These are phyloP conservation scores for Heimioporus retisporus DNA, from an alignment of 1,284 basidiomycete genomes.

Conservation along the genomic window DNA sequence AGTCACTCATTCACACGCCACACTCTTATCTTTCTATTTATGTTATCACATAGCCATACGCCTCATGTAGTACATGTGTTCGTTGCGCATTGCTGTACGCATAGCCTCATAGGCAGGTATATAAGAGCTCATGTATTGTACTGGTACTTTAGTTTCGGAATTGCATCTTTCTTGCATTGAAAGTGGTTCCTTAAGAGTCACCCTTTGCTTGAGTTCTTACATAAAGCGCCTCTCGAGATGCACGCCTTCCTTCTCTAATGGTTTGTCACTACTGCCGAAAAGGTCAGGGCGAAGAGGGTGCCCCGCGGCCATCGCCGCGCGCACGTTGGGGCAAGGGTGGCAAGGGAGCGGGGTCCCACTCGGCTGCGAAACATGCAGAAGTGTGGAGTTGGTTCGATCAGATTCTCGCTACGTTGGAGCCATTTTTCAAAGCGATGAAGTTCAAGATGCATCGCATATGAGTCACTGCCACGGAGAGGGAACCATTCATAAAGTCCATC, in stretches of 20 bases:
- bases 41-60: no score
- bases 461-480: constrained; percentile 87
- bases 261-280: constrained; percentile 86
- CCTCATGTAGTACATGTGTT: no score
- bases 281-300: constrained; percentile 70
- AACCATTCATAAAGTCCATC: constrained; percentile 84
- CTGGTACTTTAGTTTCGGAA: no score
- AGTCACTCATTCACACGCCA: no score
- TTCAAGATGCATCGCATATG: constrained; percentile 88
- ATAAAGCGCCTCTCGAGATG: no score
- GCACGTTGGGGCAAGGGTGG: constrained; percentile 66
- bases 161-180: no score
- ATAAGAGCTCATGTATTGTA: no score
- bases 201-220: no score
- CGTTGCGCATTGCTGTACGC: no score
- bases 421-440: constrained; percentile 80
- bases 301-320: constrained; percentile 58
- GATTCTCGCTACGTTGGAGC: constrained; percentile 72
- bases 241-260: constrained; percentile 91
- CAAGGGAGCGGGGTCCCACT: constrained; percentile 55
- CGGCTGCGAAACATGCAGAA: constrained; percentile 57
- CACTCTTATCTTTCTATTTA: no score
- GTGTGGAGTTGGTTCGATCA: constrained; percentile 86
- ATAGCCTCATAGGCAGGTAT: no score
- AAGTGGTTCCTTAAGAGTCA: no score